A percentile compares a stretch with the other conserved stretches of the same genome.
These are phyloP conservation scores for Talaromyces albobiverticillius DNA, from an alignment of 2,329 filamentous ascomycete genomes.

Conservation along the genomic window DNA sequence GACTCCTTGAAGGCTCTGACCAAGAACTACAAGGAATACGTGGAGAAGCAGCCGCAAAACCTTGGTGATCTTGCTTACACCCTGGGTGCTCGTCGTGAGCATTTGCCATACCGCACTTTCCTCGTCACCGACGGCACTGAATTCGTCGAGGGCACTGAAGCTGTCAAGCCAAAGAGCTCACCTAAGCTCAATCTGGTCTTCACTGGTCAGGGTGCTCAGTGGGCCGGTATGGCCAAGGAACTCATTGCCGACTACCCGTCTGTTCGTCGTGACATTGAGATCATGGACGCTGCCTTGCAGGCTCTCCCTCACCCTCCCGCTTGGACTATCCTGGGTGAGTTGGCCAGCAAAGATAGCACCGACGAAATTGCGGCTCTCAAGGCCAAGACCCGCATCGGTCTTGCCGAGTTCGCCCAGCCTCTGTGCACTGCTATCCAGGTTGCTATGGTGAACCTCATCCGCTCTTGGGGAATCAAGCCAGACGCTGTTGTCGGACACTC, in stretches of 20 bases:
- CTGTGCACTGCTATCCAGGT: constrained; percentile 33
- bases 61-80: constrained; percentile 14
- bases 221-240: constrained; percentile 29
- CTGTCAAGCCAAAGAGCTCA: neutral
- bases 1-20: neutral
- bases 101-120: neutral
- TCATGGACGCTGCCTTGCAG: too few species aligned
- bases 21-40: constrained; percentile 3
- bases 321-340: too few species aligned
- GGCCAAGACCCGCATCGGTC: too few species aligned
- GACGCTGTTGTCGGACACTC: constrained; percentile 31
- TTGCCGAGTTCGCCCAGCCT: too few species aligned
- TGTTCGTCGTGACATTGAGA: too few species aligned
- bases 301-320: too few species aligned
- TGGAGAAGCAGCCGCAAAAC: neutral
- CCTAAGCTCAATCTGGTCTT: constrained; percentile 26
- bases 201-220: constrained; percentile 39
- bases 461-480: constrained; percentile 22
- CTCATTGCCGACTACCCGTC: too few species aligned
- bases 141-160: neutral
- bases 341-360: too few species aligned
- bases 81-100: constrained; percentile 5
- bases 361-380: too few species aligned
- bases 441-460: constrained; percentile 29
- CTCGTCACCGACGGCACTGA: neutral